Percentiles rank a stretch among this genome's conserved stretches.
Conservation (phyloP, 2,329 filamentous ascomycete species). For the Diaporthe helianthi region DNA sequence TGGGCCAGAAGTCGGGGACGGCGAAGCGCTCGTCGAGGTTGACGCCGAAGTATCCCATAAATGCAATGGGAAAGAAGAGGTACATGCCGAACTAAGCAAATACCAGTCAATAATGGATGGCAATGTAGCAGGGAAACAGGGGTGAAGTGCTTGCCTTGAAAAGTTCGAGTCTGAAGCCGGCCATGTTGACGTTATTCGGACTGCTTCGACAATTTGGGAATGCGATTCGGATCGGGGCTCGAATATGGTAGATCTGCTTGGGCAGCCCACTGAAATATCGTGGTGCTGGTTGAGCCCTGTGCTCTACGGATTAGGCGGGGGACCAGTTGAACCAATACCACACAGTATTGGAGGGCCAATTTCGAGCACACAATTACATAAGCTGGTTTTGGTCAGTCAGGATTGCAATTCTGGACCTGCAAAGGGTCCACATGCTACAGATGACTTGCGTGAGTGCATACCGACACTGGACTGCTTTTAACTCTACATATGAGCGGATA, state of each 20-base stretch:
- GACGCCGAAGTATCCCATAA: slow-evolving; percentile 99
- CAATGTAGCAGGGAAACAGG: not conserved
- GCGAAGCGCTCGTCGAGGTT: slow-evolving; percentile 93
- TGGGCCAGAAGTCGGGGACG: slow-evolving; percentile 94
- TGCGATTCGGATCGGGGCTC: not conserved
- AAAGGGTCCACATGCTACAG: not conserved
- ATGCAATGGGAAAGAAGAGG: slow-evolving; percentile 96
- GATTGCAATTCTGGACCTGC: not conserved
- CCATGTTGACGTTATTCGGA: slow-evolving; percentile 58
- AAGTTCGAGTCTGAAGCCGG: slow-evolving; percentile 88
- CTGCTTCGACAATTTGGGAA: not conserved
- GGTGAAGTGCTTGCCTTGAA: slow-evolving; percentile 73
- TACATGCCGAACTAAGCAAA: slow-evolving; percentile 88
- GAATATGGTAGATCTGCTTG: not conserved
- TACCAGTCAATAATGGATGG: slow-evolving; percentile 19
- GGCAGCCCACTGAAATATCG: not conserved
- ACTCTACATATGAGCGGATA: not conserved
- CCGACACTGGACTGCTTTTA: not conserved
- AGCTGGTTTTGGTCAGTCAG: slow-evolving; percentile 4
- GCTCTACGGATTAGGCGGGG: not conserved
- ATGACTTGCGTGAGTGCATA: not conserved
- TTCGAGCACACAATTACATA: slow-evolving; percentile 28
- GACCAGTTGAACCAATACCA: not conserved
- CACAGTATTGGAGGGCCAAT: slow-evolving; percentile 10
- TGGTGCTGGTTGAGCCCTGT: not conserved